Conservation (phyloP, 2,329 filamentous ascomycete genomes). For the Xylaria polymorpha region DNA sequence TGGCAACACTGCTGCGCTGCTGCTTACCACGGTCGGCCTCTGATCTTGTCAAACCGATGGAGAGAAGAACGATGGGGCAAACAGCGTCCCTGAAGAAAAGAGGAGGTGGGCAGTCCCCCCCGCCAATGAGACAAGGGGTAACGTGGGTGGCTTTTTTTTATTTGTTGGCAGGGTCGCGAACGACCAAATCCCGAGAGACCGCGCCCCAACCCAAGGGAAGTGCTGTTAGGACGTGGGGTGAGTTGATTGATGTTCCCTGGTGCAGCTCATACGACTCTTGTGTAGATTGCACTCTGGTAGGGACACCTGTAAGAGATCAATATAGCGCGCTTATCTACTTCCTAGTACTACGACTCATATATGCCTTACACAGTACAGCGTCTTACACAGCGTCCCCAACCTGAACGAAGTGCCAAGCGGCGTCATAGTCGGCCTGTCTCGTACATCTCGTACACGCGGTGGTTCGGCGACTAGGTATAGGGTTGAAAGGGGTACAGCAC, state of each 20-base stretch:
- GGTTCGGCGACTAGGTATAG: slow-evolving; percentile 20
- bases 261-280: slow-evolving; percentile 15
- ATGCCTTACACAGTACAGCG: neutral
- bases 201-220: slow-evolving; percentile 28
- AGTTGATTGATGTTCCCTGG: slow-evolving; percentile 7
- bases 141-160: slow-evolving; percentile 22
- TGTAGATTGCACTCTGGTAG: neutral
- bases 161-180: slow-evolving; percentile 36
- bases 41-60: slow-evolving; percentile 33
- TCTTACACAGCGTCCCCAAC: slow-evolving; percentile 12
- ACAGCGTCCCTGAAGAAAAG: slow-evolving; percentile 44
- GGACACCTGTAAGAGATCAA: slow-evolving; percentile 7
- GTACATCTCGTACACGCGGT: slow-evolving; percentile 10
- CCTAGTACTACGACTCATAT: neutral
- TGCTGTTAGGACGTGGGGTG: slow-evolving; percentile 26
- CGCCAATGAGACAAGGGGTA: slow-evolving; percentile 42
- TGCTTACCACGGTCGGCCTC: slow-evolving; percentile 36
- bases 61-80: slow-evolving; percentile 35
- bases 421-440: neutral
- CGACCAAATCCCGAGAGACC: slow-evolving; percentile 49
- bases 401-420: slow-evolving; percentile 7
- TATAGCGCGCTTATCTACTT: slow-evolving; percentile 21
- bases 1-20: slow-evolving; percentile 32
- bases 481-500: neutral
- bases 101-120: slow-evolving; percentile 44